A percentile compares a stretch with the other conserved stretches of the same genome.
These are phyloP conservation scores for Rhizopogon roseolus DNA, from an alignment of 768 basidiomycete species.

Conservation along the genomic window DNA sequence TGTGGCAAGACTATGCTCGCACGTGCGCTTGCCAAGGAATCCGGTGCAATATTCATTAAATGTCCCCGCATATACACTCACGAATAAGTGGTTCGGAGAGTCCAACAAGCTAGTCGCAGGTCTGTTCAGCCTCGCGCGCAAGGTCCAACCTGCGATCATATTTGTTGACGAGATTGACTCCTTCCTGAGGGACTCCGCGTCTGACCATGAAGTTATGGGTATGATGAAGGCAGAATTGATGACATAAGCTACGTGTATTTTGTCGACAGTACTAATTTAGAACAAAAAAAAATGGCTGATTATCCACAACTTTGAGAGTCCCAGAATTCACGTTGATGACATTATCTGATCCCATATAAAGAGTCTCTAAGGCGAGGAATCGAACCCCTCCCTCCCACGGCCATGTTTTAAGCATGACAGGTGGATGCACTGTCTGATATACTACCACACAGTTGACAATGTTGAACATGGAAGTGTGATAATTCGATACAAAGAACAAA, in stretches of 20 bases:
- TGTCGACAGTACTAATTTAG: too few species aligned
- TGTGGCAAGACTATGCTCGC: constrained; percentile 99
- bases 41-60: constrained; percentile 96
- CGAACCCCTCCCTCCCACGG: too few species aligned
- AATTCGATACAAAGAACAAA: too few species aligned
- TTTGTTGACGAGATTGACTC: constrained; percentile 99
- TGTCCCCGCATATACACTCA: constrained; percentile 67
- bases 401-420: too few species aligned
- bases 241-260: constrained; percentile 75
- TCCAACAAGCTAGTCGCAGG: constrained; percentile 95
- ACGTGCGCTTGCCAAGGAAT: constrained; percentile 95
- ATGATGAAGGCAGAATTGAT: constrained; percentile 99
- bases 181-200: constrained; percentile 85
- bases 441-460: too few species aligned
- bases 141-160: constrained; percentile 93
- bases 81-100: constrained; percentile 85
- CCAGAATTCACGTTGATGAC: too few species aligned
- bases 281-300: too few species aligned
- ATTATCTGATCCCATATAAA: too few species aligned
- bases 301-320: too few species aligned
- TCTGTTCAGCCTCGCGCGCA: constrained; percentile 88
- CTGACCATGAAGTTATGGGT: constrained; percentile 95
- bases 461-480: too few species aligned
- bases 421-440: too few species aligned
- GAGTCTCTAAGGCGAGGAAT: too few species aligned